A percentile compares a stretch with the other conserved stretches of the same genome.
These are phyloP conservation scores for Salix arbutifolia DNA, from an alignment of 345 rosid species.

Conservation along the genomic window DNA sequence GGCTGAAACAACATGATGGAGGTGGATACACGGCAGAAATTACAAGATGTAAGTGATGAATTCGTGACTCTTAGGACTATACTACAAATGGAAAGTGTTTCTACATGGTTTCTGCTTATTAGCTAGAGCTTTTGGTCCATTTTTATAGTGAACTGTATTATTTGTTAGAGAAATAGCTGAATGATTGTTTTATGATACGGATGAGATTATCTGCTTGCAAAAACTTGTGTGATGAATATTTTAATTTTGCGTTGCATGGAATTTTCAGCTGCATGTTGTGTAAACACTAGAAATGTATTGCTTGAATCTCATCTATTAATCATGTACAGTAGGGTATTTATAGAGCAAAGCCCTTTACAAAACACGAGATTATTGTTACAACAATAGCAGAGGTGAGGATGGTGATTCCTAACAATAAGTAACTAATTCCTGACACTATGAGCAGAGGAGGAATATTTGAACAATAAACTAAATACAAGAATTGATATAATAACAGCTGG, in stretches of 20 bases:
- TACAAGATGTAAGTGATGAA: conserved; percentile 27
- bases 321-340: too few relatives aligned
- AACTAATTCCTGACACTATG: too few relatives aligned
- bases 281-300: too few relatives aligned
- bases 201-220: background rate
- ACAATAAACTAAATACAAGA: too few relatives aligned
- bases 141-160: background rate
- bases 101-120: background rate
- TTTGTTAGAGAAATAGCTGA: background rate
- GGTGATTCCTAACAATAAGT: too few relatives aligned
- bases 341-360: too few relatives aligned
- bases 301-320: too few relatives aligned
- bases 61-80: background rate
- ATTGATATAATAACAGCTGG: too few relatives aligned
- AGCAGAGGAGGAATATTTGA: too few relatives aligned
- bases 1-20: conserved; percentile 20
- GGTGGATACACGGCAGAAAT: conserved; percentile 12
- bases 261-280: background rate
- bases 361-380: too few relatives aligned
- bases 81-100: background rate
- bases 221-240: background rate
- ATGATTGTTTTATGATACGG: background rate
- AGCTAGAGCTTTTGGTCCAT: background rate
- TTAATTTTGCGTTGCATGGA: background rate
- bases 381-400: too few relatives aligned